Conservation (phyloP, 2,329 filamentous ascomycete genomes). For the Pseudomassariella vexata region DNA sequence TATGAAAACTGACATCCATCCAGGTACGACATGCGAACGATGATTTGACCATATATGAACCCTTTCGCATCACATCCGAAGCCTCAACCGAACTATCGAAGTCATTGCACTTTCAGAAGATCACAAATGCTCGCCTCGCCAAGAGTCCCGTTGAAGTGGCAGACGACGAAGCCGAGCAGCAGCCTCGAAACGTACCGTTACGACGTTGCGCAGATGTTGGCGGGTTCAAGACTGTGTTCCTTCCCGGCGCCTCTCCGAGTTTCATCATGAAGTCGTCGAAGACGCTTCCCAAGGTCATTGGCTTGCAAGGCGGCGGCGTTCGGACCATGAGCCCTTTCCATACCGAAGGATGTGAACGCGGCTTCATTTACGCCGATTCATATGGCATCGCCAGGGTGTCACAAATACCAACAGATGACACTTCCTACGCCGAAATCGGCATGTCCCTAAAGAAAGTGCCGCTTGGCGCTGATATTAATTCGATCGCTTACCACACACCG, state of each 20-base stretch:
- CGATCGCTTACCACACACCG: conserved; percentile 70
- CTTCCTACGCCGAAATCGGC: conserved; percentile 67
- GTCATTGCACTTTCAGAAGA: conserved; percentile 70
- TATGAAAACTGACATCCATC: not conserved
- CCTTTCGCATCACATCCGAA: conserved; percentile 49
- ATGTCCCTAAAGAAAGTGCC: conserved; percentile 69
- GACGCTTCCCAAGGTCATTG: conserved; percentile 68
- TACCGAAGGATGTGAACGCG: conserved; percentile 68
- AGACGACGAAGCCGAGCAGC: conserved; percentile 44
- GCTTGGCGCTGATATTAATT: conserved; percentile 64
- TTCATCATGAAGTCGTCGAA: conserved; percentile 81
- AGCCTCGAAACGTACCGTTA: conserved; percentile 46
- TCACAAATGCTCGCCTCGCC: conserved; percentile 62
- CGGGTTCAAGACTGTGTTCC: conserved; percentile 76
- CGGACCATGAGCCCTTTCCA: conserved; percentile 71
- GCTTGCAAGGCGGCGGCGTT: conserved; percentile 62
- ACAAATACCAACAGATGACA: conserved; percentile 57
- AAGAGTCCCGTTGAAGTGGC: conserved; percentile 43
- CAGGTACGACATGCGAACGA: conserved; percentile 74
- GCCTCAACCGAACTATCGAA: conserved; percentile 40
- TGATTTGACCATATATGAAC: conserved; percentile 83
- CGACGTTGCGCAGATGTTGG: conserved; percentile 58
- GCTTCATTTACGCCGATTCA: conserved; percentile 76
- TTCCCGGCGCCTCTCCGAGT: conserved; percentile 72
- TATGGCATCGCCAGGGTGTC: conserved; percentile 69